These are phyloP conservation scores for Plantago ovata DNA, from an alignment of 257 asterid species.

Conservation along the genomic window DNA sequence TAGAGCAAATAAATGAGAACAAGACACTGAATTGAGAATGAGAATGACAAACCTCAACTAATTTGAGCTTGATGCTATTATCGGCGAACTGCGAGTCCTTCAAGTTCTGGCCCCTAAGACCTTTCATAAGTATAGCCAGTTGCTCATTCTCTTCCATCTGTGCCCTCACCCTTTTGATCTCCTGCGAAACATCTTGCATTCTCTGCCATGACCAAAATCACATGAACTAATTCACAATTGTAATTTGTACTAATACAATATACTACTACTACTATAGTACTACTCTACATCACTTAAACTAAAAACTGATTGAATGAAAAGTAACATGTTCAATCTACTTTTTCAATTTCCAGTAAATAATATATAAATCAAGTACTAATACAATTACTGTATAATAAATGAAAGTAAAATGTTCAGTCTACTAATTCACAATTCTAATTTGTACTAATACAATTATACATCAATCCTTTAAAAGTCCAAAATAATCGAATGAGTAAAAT, in stretches of 20 bases:
- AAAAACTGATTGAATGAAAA: too few species aligned
- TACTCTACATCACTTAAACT: too few species aligned
- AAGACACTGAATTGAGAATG: not conserved
- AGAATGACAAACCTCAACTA: slow-evolving; percentile 63
- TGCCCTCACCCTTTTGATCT: slow-evolving; percentile 92
- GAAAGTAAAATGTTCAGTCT: too few species aligned
- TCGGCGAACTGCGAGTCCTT: slow-evolving; percentile 78
- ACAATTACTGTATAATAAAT: too few species aligned
- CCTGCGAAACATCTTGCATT: slow-evolving; percentile 84
- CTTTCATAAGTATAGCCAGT: slow-evolving; percentile 82
- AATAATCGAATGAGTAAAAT: not conserved
- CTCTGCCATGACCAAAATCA: slow-evolving; percentile 56
- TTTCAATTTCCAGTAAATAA: too few species aligned
- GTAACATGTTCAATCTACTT: too few species aligned
- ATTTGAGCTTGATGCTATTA: slow-evolving; percentile 72
- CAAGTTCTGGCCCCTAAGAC: slow-evolving; percentile 96
- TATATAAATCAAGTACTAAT: too few species aligned
- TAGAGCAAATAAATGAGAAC: not conserved
- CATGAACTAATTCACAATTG: too few species aligned
- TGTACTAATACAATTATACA: too few species aligned
- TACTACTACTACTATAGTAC: too few species aligned
- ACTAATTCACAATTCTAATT: too few species aligned
- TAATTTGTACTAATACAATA: too few species aligned
- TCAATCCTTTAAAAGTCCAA: not conserved
- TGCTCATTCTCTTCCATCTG: slow-evolving; percentile 98